Base-by-base conservation (phyloP, 495 filamentous ascomycete species). In the Aspergillus steynii region DNA sequence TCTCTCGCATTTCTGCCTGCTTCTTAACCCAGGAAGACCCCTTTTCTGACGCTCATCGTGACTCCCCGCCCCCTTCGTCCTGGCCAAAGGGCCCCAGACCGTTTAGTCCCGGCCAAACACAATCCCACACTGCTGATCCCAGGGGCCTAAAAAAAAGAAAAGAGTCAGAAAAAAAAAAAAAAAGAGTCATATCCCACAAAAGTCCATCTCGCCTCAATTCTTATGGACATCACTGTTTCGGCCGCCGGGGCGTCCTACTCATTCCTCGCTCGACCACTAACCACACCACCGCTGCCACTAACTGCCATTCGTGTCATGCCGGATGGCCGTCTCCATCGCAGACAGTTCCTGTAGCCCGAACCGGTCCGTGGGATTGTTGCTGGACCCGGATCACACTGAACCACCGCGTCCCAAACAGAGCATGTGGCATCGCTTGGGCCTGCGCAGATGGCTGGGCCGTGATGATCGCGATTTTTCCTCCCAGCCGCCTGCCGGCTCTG, bases 341-440 rank as follows among this genome's bases (percentile, higher is more conserved):
- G 71, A 78, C 69, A 70, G 63, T 67, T 72, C 69, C 62, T 73
- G 64, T 73, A 80, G 68, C 66, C 74, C 71, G 62, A 72, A 70
- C 65, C 67, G 71, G 65, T 63, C 64, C 48, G 61, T 77, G 69
- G 74, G 69, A 64, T 61, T 76, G 31, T 67, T 71, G 50, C 63
- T 71, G 56, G 67, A 72, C 50, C 71, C 76, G 51, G 71, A 78
- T 62, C 74, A 74, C 65, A 59, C 53, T 54, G 61, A 69, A 45
- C 58, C 55, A 48, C 67, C 65, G 52, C 70, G 65, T 56, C 75
- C 77, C 52, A 83, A 81, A 61, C 73, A 75, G 69, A 80, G 80
- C 62, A 80, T 83, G 74, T 83, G 79, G 79, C 80, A 80, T 62
- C 72, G 76, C 50, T 65, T 81, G 53, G 77, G 74, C 29, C 67